Base-by-base conservation (phyloP, 129 eudicot species). In the Saussurea involucrata region DNA sequence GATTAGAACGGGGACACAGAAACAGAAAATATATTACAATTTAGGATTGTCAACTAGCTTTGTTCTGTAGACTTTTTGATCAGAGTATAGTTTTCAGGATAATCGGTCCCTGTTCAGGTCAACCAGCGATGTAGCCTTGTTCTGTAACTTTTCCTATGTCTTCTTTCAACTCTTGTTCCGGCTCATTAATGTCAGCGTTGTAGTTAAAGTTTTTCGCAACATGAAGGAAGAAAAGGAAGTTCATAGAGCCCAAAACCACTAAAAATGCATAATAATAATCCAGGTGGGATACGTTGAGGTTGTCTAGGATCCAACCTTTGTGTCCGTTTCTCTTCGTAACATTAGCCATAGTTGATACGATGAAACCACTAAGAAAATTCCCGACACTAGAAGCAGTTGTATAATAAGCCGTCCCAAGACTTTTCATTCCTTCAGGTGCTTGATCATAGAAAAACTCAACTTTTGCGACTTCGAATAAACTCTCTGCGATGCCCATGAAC, bases 221-320 rank as follows among this genome's bases (percentile, higher is more conserved):
- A n/a, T 83, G 21, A 36, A 86, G 80, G 46, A 86, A 86, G 83
- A 79, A 84, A 36, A 86, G 21, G 25, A 89, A 73, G 87, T 89
- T 86, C 75, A 86, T 6, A 29, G 71, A 63, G 79, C 83, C 84
- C 69, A 86, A 70, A 21, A 74, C 79, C 6, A 83, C 84, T 24
- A 7, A 86, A 36, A 84, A 77, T 9, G 73, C 82, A 25, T 86
- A 89, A 60, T 89, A 89, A 31, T 86, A 76, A 74, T 89, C 94
- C 29, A 89, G 78, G 46, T 46, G 87, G 4, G 88, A 89, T 63
- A 53, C 20, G 49, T 89, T 89, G 4, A 89, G 77, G 80, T 84
- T 84, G n/a, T 89, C 80, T 80, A 79, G 61, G 64, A 89, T 77
- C 90, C 93, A 86, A 13, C 93, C 93, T 22, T 60, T 46, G 58